phyloP scores from a whole-genome alignment of 306 rosid genomes.

The Neltuma alba region DNA sequence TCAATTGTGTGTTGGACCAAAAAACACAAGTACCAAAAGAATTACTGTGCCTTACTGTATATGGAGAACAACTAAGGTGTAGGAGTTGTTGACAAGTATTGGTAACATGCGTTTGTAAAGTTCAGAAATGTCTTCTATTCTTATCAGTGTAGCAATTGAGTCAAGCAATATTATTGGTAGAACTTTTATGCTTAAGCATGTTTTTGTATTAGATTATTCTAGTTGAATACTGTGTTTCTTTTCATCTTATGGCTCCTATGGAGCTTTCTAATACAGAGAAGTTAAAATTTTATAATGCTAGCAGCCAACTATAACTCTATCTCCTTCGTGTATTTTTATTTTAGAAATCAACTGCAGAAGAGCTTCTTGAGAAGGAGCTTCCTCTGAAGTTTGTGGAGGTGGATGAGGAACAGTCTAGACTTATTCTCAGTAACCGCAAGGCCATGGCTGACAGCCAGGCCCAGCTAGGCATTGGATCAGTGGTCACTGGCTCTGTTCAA shows the following conservation, averaged over 20 bases:
- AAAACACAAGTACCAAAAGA: background rate
- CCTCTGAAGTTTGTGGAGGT: conserved; percentile 98
- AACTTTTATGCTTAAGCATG: conserved; percentile 25
- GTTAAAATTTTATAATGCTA: conserved; percentile 4
- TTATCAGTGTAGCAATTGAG: conserved; percentile 11
- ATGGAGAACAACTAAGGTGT: conserved; percentile 15
- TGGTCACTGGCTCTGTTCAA: conserved; percentile 89
- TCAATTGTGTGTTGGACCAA: conserved; percentile 4
- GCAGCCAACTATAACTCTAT: conserved; percentile 8
- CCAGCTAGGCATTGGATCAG: conserved; percentile 97
- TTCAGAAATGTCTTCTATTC: conserved; percentile 8
- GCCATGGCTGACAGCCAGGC: conserved; percentile 96
- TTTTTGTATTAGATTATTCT: conserved; percentile 25
- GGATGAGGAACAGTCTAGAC: conserved; percentile 89
- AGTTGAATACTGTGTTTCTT: conserved; percentile 6
- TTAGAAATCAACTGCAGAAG: conserved; percentile 84
- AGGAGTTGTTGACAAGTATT: conserved; percentile 13
- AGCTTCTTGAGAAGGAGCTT: conserved; percentile 78
- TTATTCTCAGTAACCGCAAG: conserved; percentile 94
- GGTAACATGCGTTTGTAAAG: conserved; percentile 15
- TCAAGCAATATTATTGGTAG: conserved; percentile 15
- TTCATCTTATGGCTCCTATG: conserved; percentile 6
- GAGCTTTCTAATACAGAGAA: background rate
- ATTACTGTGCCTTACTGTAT: background rate
- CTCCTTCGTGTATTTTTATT: conserved; percentile 25